phyloP scores from a whole-genome alignment of 225 moss, liverwort and hornwort species.

The Physcomitrium patens region DNA sequence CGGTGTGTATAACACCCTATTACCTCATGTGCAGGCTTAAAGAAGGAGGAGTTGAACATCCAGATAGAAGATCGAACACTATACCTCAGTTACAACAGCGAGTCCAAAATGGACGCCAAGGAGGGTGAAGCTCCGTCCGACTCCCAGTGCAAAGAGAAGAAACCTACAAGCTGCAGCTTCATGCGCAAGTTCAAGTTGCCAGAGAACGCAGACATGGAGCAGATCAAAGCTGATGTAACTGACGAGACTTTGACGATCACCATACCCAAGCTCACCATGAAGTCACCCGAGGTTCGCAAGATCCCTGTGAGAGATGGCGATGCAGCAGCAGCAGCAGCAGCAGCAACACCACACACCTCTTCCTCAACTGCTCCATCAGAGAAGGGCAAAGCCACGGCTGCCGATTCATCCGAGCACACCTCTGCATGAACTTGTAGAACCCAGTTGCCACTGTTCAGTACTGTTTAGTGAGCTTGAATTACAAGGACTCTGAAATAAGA shows the following conservation, averaged over 20 bases:
- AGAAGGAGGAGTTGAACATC: neutral
- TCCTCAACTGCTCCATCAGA: no score
- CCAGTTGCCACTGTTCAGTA: no score
- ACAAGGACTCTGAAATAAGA: no score
- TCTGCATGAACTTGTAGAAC: no score
- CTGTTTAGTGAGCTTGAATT: no score
- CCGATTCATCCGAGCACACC: no score
- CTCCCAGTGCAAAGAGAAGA: neutral
- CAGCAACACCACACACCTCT: no score
- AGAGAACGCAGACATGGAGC: constrained; percentile 17
- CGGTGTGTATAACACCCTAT: neutral
- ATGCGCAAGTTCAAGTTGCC: constrained; percentile 36
- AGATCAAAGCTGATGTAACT: constrained; percentile 15
- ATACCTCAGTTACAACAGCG: neutral
- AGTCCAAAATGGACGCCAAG: neutral
- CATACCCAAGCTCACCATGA: constrained; percentile 28
- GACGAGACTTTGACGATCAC: constrained; percentile 29
- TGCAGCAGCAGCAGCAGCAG: no score
- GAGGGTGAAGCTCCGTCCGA: neutral
- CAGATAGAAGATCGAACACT: constrained; percentile 8
- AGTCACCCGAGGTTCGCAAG: neutral
- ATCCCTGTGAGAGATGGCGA: neutral
- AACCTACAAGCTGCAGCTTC: neutral
- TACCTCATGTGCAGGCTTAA: neutral
- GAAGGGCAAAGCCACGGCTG: no score